Percentiles rank a stretch among this genome's conserved stretches.
These are phyloP conservation scores for Vitis hybrid DNA, from an alignment of 177 flowering plant genomes.

Conservation along the genomic window DNA sequence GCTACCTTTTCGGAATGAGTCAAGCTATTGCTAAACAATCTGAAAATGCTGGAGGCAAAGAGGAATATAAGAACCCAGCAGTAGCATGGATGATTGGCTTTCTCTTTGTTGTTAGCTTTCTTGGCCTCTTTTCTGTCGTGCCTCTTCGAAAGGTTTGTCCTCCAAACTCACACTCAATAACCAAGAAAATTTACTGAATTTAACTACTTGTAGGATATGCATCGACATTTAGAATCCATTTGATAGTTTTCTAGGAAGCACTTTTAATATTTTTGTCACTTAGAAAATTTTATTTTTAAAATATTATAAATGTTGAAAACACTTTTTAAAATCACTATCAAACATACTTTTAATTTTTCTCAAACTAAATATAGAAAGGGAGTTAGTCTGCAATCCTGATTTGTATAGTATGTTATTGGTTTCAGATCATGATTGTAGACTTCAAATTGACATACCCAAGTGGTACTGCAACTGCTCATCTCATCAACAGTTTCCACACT, in stretches of 20 bases:
- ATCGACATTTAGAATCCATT: too few relatives aligned
- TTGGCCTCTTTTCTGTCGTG: slow-evolving; percentile 34
- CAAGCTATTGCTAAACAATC: slow-evolving; percentile 11
- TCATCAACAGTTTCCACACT: slow-evolving; percentile 20
- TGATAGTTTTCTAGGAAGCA: background rate
- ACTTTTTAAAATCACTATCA: too few relatives aligned
- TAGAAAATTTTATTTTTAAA: background rate
- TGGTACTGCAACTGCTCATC: slow-evolving; percentile 14
- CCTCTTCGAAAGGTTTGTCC: slow-evolving; percentile 27
- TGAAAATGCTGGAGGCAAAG: background rate
- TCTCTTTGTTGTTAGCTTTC: slow-evolving; percentile 35
- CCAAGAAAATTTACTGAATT: too few relatives aligned
- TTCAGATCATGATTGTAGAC: slow-evolving; percentile 15
- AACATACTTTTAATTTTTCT: too few relatives aligned
- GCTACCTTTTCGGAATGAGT: slow-evolving; percentile 30
- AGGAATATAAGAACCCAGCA: slow-evolving; percentile 14
- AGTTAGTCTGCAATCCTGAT: background rate
- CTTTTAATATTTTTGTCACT: background rate
- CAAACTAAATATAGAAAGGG: too few relatives aligned
- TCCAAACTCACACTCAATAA: background rate
- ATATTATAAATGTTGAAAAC: too few relatives aligned
- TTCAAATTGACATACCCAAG: slow-evolving; percentile 13
- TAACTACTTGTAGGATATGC: too few relatives aligned
- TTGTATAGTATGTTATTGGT: background rate
- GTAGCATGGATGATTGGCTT: slow-evolving; percentile 31